Evolutionary conservation across 805 yeast species (phyloP).

Genomic region (Ogataea nonfermentans): DNA sequence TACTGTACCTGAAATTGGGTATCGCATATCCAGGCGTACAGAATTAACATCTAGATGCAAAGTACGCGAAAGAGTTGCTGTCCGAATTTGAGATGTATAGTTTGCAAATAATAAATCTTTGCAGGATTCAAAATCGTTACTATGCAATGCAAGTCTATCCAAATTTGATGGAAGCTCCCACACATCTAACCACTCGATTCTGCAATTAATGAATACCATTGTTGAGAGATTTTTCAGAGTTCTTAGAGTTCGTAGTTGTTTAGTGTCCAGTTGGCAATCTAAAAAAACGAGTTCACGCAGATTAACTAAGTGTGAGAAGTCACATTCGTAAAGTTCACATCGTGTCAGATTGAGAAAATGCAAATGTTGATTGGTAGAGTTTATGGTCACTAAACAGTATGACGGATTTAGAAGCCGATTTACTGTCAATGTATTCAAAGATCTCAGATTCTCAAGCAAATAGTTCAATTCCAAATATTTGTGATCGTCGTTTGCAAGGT

Average conservation of each 20-base stretch:
- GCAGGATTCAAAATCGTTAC: conserved; percentile 16
- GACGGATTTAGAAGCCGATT: conserved; percentile 12
- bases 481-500: conserved; percentile 2
- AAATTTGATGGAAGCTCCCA: conserved; percentile 21
- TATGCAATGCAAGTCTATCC: conserved; percentile 17
- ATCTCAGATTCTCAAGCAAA: conserved; percentile 9
- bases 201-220: conserved; percentile 22
- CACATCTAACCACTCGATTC: conserved; percentile 18
- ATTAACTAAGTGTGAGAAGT: conserved; percentile 13
- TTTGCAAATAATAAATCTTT: conserved; percentile 18
- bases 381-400: conserved; percentile 1
- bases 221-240: conserved; percentile 7
- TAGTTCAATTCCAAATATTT: conserved; percentile 13
- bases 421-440: conserved; percentile 17
- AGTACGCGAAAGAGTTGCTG: neutral
- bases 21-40: conserved; percentile 11
- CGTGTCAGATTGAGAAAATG: conserved; percentile 15
- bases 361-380: conserved; percentile 2
- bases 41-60: conserved; percentile 18
- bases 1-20: neutral
- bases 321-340: conserved; percentile 12
- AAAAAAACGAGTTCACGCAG: conserved; percentile 19
- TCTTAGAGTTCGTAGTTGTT: conserved; percentile 12
- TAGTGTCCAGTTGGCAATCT: conserved; percentile 18
- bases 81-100: neutral